phyloP scores from a whole-genome alignment of 495 filamentous ascomycete species.

The Hypoxylon perforatum region DNA sequence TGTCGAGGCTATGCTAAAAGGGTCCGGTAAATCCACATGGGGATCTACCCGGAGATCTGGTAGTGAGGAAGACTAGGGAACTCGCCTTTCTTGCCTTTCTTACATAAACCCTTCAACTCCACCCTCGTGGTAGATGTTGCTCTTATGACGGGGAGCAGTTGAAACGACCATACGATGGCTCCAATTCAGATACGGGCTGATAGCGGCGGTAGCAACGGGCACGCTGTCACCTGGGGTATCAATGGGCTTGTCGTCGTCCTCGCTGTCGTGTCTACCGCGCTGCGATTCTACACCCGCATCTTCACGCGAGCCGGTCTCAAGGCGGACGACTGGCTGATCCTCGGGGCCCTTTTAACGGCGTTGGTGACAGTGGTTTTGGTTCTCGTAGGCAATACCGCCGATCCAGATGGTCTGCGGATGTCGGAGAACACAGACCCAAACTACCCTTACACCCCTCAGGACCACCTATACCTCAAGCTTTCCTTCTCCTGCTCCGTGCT shows the following conservation, averaged over 20 bases:
- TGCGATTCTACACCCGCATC: constrained; percentile 46
- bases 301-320: constrained; percentile 37
- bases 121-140: neutral
- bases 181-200: neutral
- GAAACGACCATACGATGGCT: constrained; percentile 5
- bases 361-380: constrained; percentile 20
- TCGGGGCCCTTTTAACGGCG: constrained; percentile 24
- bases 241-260: constrained; percentile 36
- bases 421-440: constrained; percentile 31
- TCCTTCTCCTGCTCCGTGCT: constrained; percentile 43
- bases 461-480: constrained; percentile 59
- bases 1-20: neutral
- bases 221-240: constrained; percentile 12
- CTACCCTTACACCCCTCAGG: constrained; percentile 58
- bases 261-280: constrained; percentile 26
- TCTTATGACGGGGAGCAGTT: too few species aligned
- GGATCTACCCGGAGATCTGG: neutral
- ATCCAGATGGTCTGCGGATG: constrained; percentile 24
- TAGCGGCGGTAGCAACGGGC: neutral
- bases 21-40: neutral
- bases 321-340: constrained; percentile 45
- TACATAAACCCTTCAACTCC: neutral
- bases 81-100: neutral
- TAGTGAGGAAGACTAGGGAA: neutral
- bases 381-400: constrained; percentile 23